These are phyloP conservation scores for Myxozyma kluyveri DNA, from an alignment of 805 yeast species.

Conservation along the genomic window DNA sequence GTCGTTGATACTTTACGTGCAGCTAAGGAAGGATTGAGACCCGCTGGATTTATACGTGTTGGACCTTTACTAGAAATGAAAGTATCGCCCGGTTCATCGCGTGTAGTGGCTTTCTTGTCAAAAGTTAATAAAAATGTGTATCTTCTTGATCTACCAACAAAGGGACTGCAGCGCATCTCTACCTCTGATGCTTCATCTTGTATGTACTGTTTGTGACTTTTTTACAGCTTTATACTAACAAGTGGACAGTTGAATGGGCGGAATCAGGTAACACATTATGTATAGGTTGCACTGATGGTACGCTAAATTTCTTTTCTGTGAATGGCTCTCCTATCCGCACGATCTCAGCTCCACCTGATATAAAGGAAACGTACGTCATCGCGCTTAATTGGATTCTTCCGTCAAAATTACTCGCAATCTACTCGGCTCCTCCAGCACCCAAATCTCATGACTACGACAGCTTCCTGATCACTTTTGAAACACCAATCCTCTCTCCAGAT, in stretches of 20 bases:
- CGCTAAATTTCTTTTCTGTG: conserved; percentile 6
- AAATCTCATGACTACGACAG: conserved; percentile 29
- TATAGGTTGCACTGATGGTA: conserved; percentile 29
- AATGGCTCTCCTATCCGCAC: not conserved
- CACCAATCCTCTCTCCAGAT: not conserved
- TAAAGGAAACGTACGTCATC: too few species aligned
- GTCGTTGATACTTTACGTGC: not conserved
- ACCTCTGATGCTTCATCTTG: not conserved
- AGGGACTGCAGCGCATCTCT: not conserved
- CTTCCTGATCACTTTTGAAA: conserved; percentile 19
- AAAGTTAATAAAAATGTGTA: not conserved
- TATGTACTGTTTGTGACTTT: not conserved
- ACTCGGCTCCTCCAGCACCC: conserved; percentile 22
- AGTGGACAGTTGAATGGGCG: conserved; percentile 36
- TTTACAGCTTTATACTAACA: too few species aligned
- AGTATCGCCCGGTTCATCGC: not conserved
- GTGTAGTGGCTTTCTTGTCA: not conserved
- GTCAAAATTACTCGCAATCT: conserved; percentile 30
- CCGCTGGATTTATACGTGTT: not conserved
- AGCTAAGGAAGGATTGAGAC: not conserved
- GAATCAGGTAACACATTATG: conserved; percentile 33
- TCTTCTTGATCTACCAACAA: not conserved
- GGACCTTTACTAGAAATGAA: not conserved
- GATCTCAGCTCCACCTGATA: too few species aligned
- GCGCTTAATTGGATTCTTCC: conserved; percentile 31